Evolutionary conservation across 2,329 filamentous ascomycete genomes (phyloP), one percentile per base, ranked within the genome.

Genomic region (Madurella mycetomatis): DNA sequence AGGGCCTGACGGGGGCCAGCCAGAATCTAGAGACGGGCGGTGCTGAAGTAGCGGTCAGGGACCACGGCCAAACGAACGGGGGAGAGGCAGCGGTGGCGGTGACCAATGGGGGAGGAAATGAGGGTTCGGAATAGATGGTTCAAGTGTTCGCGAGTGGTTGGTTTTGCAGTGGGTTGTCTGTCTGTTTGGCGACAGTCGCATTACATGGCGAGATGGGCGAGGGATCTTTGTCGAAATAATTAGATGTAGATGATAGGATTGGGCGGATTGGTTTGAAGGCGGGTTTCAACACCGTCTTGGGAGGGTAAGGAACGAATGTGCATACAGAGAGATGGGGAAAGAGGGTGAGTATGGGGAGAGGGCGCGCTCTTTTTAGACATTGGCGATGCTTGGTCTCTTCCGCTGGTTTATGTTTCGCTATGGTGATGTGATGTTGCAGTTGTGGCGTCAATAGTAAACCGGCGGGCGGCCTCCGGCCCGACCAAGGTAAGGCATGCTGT

Each of bases 1-100:
- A 96, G 71, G 92, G 90, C 1, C 79, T 99, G 57, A 94, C 89
- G 1, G 73, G 68, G 49, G 63, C 63, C 41, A 49, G 61, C 16
- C 60, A 65, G 54, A 11, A 30, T 18, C 49, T 48, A 55, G 49
- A 49, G 57, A 55, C 25, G 49, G 42, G 43, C 48, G 13, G 53
- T 53, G 17, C 34, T 11, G 57, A 34, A 15, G 45, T 52, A 34
- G 55, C 46, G 39, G 45, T 49, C 25, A 49, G 39, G 5, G 39
- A 32, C 9, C 43, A 49, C n/a, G 41, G 43, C 17, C 32, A 31
- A 18, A 39, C 47, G 32, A 47, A 49, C 16, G 46, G 34, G 16
- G 40, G 41, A 19, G 18, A 13, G 30, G 48, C 31, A 8, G 30
- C 4, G 17, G 12, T 25, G 41, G 16, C 32, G 17, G 47, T 18